Evolutionary conservation across 108 stramenopile genomes (phyloP).

Genomic region (Discostella pseudostelligera): DNA sequence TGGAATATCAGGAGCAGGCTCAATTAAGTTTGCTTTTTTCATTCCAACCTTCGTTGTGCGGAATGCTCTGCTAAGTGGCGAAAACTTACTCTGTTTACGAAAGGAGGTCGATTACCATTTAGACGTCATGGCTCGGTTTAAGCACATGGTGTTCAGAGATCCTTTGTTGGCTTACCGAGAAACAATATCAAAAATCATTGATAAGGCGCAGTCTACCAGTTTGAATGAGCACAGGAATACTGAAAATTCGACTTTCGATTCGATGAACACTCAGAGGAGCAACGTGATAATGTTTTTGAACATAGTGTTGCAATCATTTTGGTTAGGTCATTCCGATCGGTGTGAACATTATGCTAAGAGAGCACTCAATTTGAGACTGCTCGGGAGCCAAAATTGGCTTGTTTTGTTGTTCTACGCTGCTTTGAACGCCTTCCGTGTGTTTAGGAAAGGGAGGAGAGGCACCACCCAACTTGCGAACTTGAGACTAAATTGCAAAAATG

Average conservation of each 20-base stretch:
- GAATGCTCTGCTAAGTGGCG: background rate
- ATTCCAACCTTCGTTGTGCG: background rate
- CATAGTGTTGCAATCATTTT: constrained; percentile 9
- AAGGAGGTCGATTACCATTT: background rate
- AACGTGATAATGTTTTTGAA: background rate
- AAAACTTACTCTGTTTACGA: background rate
- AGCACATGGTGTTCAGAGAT: background rate
- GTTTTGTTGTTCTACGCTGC: background rate
- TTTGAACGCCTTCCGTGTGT: background rate
- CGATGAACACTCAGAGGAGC: background rate
- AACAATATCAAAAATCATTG: background rate
- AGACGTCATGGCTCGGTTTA: background rate
- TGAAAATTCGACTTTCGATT: background rate
- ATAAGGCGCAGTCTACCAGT: background rate
- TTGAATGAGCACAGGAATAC: background rate
- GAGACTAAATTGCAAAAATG: constrained; percentile 4
- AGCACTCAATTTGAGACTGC: background rate
- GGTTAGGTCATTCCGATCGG: constrained; percentile 9
- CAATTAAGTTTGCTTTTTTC: background rate
- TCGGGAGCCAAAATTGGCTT: background rate
- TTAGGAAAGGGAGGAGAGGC: background rate
- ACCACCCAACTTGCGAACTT: background rate
- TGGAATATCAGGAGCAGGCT: background rate
- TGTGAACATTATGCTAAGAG: background rate
- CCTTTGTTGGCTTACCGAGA: background rate